These are phyloP conservation scores for Sordariomycetes sp. DNA, from an alignment of 2,329 filamentous ascomycete genomes.

Conservation along the genomic window DNA sequence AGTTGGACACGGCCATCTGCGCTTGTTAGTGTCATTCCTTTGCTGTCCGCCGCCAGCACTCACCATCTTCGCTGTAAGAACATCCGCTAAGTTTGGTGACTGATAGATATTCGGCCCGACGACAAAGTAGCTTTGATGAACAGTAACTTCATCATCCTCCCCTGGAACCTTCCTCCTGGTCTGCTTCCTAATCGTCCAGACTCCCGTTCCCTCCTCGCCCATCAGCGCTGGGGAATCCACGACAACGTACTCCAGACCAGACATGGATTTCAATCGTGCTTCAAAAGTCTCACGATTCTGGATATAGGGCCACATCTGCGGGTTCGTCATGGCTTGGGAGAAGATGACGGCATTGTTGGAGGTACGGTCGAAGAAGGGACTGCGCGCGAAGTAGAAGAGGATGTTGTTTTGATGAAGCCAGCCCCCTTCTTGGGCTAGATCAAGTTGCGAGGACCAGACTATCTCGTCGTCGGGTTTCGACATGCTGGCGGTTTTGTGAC, in stretches of 20 bases:
- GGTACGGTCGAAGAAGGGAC: constrained; percentile 58
- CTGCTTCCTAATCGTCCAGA: constrained; percentile 64
- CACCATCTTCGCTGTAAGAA: constrained; percentile 51
- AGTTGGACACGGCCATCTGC: constrained; percentile 15
- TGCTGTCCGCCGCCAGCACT: no score
- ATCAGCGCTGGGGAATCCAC: constrained; percentile 56
- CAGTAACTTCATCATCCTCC: constrained; percentile 37
- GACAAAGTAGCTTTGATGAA: constrained; percentile 55
- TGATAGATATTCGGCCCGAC: constrained; percentile 59
- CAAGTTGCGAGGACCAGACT: constrained; percentile 49
- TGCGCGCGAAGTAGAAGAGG: constrained; percentile 59
- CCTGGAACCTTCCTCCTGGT: constrained; percentile 46
- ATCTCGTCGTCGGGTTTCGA: constrained; percentile 50
- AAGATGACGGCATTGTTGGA: constrained; percentile 59
- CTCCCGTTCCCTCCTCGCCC: constrained; percentile 55
- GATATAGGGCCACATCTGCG: constrained; percentile 46
- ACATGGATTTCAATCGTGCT: constrained; percentile 52
- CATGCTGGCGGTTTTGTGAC: background rate
- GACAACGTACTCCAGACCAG: constrained; percentile 57
- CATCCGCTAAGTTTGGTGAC: constrained; percentile 51
- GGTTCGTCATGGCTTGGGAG: constrained; percentile 53
- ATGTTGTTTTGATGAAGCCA: constrained; percentile 57
- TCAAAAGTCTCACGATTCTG: constrained; percentile 56
- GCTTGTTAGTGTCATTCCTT: background rate
- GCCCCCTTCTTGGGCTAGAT: constrained; percentile 39